phyloP scores from a whole-genome alignment of 371 early-diverging fungal genomes.

The Mucor piriformis region DNA sequence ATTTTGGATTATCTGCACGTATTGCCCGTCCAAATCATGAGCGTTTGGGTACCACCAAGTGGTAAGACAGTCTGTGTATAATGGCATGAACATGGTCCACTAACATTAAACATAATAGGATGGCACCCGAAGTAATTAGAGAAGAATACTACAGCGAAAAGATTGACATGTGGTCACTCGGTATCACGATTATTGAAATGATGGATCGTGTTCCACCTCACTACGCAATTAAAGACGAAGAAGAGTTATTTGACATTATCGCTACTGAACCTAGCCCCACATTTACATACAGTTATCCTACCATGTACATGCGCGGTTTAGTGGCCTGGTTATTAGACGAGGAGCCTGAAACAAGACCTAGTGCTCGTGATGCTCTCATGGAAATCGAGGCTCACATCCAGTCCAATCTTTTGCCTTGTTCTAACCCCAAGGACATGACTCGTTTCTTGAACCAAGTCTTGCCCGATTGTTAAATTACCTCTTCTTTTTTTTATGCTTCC shows the following conservation, averaged over 20 bases:
- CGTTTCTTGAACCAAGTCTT: conserved; percentile 48
- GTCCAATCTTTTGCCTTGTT: conserved; percentile 37
- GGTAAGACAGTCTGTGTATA: no score
- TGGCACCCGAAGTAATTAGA: conserved; percentile 59
- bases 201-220: conserved; percentile 59
- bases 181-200: conserved; percentile 57
- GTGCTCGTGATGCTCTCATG: conserved; percentile 42
- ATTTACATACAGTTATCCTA: conserved; percentile 48
- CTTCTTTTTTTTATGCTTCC: neutral
- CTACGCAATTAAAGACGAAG: conserved; percentile 43
- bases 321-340: conserved; percentile 53
- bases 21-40: conserved; percentile 41
- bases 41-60: conserved; percentile 62
- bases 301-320: conserved; percentile 53
- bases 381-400: conserved; percentile 53
- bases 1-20: conserved; percentile 54
- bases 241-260: conserved; percentile 47
- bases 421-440: conserved; percentile 36
- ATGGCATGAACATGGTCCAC: no score
- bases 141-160: conserved; percentile 51
- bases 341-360: conserved; percentile 42
- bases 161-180: conserved; percentile 59
- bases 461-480: conserved; percentile 17
- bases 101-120: conserved; percentile 25
- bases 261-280: conserved; percentile 49